phyloP scores from a whole-genome alignment of 805 yeast species.

The Alloascoidea hylecoeti region DNA sequence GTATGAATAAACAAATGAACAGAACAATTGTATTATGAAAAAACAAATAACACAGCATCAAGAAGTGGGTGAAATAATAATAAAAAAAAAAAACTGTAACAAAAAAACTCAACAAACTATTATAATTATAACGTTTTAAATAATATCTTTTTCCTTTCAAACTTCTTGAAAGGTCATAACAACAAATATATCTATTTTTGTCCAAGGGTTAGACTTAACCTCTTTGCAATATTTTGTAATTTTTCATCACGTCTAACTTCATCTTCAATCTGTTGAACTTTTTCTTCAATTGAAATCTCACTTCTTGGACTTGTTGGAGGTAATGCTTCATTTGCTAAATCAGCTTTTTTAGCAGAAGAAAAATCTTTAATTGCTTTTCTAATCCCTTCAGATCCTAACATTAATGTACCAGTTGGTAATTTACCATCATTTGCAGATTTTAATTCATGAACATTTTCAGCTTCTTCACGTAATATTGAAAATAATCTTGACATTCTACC shows the following conservation, averaged over 20 bases:
- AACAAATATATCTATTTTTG: too few species aligned
- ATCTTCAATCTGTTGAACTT: conserved; percentile 11
- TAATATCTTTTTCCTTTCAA: too few species aligned
- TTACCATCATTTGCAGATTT: conserved; percentile 61
- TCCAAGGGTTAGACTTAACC: conserved; percentile 12
- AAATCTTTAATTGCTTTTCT: conserved; percentile 54
- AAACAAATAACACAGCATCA: too few species aligned
- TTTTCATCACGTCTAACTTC: conserved; percentile 13
- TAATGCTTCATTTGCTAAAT: conserved; percentile 70
- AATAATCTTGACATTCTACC: conserved; percentile 95
- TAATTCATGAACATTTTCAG: conserved; percentile 72
- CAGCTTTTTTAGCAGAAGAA: conserved; percentile 74
- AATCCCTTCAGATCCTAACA: conserved; percentile 75
- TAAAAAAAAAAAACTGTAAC: too few species aligned
- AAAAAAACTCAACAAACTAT: too few species aligned
- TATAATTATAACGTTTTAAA: too few species aligned
- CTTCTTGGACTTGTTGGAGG: conserved; percentile 65
- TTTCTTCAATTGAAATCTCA: conserved; percentile 30
- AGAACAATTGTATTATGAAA: too few species aligned
- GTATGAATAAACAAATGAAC: too few species aligned
- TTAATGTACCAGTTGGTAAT: conserved; percentile 74
- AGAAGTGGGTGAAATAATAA: too few species aligned
- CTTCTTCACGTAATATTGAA: conserved; percentile 73
- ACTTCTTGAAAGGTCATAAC: too few species aligned
- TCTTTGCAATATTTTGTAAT: conserved; percentile 12